Conservation (phyloP, 2,329 filamentous ascomycete genomes). For the Colletotrichum costaricense region DNA sequence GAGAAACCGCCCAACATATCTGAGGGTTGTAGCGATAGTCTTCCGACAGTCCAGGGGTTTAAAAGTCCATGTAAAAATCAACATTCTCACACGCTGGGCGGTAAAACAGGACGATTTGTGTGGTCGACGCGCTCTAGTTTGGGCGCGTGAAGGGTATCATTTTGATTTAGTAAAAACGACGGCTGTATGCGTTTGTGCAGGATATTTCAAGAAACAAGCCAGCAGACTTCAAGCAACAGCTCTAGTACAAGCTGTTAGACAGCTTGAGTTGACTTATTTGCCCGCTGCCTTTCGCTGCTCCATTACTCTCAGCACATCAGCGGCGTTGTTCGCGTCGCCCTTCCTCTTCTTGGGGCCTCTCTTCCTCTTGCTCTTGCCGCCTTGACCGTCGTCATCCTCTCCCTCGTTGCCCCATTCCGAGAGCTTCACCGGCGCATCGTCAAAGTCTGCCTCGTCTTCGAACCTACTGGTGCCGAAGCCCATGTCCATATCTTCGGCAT, state of each 20-base stretch:
- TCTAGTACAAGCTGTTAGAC: neutral
- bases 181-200: neutral
- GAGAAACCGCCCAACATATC: too few species aligned
- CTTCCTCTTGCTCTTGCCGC: slow-evolving; percentile 70
- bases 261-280: neutral
- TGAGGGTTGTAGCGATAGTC: neutral
- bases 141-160: slow-evolving; percentile 1
- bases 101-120: neutral
- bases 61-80: neutral
- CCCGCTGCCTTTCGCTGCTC: slow-evolving; percentile 64
- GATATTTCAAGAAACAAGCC: neutral
- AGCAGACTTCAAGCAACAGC: neutral
- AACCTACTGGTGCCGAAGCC: slow-evolving; percentile 91
- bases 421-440: slow-evolving; percentile 74
- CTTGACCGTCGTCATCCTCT: slow-evolving; percentile 57
- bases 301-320: slow-evolving; percentile 83
- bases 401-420: slow-evolving; percentile 70
- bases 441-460: slow-evolving; percentile 88
- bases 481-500: slow-evolving; percentile 92
- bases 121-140: neutral
- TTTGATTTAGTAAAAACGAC: neutral
- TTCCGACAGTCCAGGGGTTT: neutral
- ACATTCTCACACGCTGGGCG: neutral
- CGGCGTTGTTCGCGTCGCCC: slow-evolving; percentile 81
- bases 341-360: slow-evolving; percentile 80